Base-by-base conservation (phyloP, 345 rosid species). In the Heritiera fomes region DNA sequence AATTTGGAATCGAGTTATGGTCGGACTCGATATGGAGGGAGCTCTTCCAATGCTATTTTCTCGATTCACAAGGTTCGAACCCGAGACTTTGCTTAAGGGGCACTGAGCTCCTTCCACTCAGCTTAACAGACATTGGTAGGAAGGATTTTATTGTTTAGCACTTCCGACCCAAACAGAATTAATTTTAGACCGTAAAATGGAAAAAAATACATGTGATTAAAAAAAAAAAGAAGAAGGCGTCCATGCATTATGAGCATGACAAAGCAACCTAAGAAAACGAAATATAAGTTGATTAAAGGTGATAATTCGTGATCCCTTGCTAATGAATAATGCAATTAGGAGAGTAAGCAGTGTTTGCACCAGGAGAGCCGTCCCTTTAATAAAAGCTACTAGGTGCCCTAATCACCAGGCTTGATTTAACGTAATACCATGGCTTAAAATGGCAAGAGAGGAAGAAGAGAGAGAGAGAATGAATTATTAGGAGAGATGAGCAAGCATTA, bases 341-440 rank as follows among this genome's bases (percentile, higher is more conserved):
- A 88, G 82, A 83, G 73, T 64, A 71, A 43, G 83, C 67, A 81
- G 77, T 68, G 85, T 85, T 80, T 67, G 85, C 78, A 77, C 71
- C 73, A 77, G 86, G 88, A 79, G 87, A 87, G 86, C 80, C 76
- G 88, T 88, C 91, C 75, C 84, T 85, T 83, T 73, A 83, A 58
- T 63, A 78, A 77, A 58, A 75, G 69, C 76, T 69, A 74, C 41
- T 45, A 78, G 77, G 80, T 78, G 59, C 72, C 76, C 83, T 67
- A 73, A 80, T 82, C 75, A 77, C 69, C 17, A 67, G 68, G 80
- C 77, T 73, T 65, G 85, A 87, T 86, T 87, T 88, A 86, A 88
- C 91, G 83, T 87, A 43, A 82, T 81, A 85, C 82, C 82, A 81
- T 81, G 81, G 65, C 84, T 73, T 61, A 71, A 80, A 76, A 80